These are phyloP conservation scores for Acanthamoeba sp. DNA, from an alignment of 208 protist genomes.

Conservation along the genomic window DNA sequence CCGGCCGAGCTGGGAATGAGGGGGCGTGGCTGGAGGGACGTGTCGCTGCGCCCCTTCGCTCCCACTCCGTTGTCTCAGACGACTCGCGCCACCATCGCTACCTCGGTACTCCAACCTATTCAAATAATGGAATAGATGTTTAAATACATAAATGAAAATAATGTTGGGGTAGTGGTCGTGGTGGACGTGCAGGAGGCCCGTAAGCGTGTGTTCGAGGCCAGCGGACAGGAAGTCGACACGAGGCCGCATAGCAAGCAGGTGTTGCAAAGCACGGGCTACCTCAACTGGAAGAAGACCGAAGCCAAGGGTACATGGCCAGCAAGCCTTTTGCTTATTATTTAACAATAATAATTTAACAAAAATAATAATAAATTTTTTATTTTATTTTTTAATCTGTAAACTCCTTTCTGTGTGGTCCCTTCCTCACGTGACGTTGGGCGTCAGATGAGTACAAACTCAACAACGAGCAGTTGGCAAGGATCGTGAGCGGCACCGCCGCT, in stretches of 20 bases:
- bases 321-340: too few relatives aligned
- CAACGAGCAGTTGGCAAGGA: conserved; percentile 3
- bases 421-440: too few relatives aligned
- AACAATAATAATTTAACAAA: too few relatives aligned
- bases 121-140: neutral
- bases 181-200: conserved; percentile 46
- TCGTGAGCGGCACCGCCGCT: neutral
- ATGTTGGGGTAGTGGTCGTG: neutral
- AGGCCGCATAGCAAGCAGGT: conserved; percentile 10
- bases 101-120: neutral
- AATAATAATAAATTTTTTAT: too few relatives aligned
- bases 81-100: conserved; percentile 36
- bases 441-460: conserved; percentile 49
- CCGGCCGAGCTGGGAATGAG: neutral
- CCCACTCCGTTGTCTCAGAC: conserved; percentile 3
- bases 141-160: neutral
- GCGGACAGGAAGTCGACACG: conserved; percentile 41
- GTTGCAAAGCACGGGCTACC: conserved; percentile 43
- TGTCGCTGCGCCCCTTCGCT: conserved; percentile 12
- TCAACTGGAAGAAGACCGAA: conserved; percentile 29
- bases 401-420: too few relatives aligned
- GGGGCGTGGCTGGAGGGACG: conserved; percentile 3
- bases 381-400: too few relatives aligned
- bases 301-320: neutral
- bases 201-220: conserved; percentile 8